phyloP scores from a whole-genome alignment of 2,329 filamentous ascomycete genomes.

The Cercospora sesami region DNA sequence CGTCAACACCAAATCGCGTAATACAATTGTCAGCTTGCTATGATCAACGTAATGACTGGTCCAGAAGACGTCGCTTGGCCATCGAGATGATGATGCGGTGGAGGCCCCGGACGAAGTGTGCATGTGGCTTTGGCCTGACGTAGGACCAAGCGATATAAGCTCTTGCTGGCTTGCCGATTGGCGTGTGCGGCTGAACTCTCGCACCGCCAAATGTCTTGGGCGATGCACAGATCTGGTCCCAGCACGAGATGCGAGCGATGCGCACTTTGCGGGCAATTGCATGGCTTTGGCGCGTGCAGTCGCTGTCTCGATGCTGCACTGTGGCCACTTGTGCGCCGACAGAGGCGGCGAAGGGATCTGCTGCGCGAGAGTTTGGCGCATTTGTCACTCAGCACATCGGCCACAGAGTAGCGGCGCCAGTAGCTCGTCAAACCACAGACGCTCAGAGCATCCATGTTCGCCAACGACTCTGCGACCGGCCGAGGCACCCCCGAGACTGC shows the following conservation, averaged over 20 bases:
- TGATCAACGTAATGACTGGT: not conserved
- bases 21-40: not conserved
- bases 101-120: not conserved
- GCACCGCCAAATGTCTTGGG: constrained; percentile 5
- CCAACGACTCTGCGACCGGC: not conserved
- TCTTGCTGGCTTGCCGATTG: constrained; percentile 1
- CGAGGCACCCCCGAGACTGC: not conserved
- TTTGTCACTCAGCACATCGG: not conserved
- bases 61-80: constrained; percentile 9
- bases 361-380: not conserved
- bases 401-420: not conserved
- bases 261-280: not conserved
- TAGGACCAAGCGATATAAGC: constrained; percentile 19
- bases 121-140: constrained; percentile 14
- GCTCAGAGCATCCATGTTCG: not conserved
- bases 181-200: not conserved
- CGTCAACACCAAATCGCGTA: not conserved
- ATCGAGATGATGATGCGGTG: constrained; percentile 19
- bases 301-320: not conserved
- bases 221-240: not conserved
- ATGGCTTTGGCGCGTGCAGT: not conserved
- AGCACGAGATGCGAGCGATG: not conserved
- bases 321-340: not conserved
- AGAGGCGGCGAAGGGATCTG: too few relatives aligned
- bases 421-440: not conserved